Percentiles rank a stretch among this genome's conserved stretches.
Conservation (phyloP, 441 rosid species). For the Isatis lusitanica region DNA sequence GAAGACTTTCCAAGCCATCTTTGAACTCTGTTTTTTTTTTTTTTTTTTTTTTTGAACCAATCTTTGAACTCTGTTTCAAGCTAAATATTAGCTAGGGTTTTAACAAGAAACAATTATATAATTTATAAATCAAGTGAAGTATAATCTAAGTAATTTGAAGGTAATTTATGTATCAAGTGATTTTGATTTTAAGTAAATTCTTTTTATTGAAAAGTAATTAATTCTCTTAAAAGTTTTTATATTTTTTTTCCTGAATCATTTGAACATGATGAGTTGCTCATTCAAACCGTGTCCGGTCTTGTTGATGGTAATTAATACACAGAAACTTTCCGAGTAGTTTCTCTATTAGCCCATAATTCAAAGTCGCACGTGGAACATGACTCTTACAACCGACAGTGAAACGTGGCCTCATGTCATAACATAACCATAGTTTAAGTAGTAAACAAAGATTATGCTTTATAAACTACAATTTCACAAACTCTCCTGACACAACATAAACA, state of each 20-base stretch:
- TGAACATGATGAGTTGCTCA: background rate
- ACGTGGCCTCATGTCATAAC: background rate
- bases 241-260: background rate
- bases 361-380: constrained; percentile 20
- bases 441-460: background rate
- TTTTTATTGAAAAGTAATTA: no score
- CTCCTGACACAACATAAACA: constrained; percentile 1
- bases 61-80: background rate
- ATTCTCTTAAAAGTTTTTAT: background rate
- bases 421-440: background rate
- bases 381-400: constrained; percentile 19
- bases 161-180: constrained; percentile 3
- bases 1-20: background rate
- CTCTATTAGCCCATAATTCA: background rate
- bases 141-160: background rate
- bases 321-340: constrained; percentile 5
- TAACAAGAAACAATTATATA: background rate
- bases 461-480: constrained; percentile 2
- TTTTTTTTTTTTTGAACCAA: background rate
- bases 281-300: constrained; percentile 24
- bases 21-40: background rate
- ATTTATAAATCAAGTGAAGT: no score
- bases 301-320: background rate
- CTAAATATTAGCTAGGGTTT: no score
- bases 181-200: background rate